Evolutionary conservation across 73 alveolate species (phyloP), one percentile per base, ranked within the genome.

Genomic region (Paramecium sonneborni): DNA sequence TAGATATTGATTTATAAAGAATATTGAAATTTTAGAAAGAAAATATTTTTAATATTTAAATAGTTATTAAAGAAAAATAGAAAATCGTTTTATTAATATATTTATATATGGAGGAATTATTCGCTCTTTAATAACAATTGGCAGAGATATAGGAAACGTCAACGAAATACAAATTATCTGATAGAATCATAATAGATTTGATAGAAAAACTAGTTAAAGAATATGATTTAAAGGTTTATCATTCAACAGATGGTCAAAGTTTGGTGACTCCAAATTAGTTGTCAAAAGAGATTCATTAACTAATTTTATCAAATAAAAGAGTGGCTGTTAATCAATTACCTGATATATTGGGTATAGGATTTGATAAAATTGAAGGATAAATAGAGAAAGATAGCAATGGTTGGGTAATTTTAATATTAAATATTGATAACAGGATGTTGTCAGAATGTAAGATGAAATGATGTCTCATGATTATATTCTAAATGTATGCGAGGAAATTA

Each of bases 81-180:
- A 12, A 62, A 62, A 62, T 62, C 84, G 84, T 62, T 62, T 62
- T 62, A 62, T 52, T 52, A 52, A 52, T 62, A 3, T 32, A 26
- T 26, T 62, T 12, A 62, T 62, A 62, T 74, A 79, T 79, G 90
- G 90, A 79, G 48, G 90, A 79, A 79, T 41, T 79, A 79, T 79
- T 79, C 1, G 69, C 72, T 37, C 44, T 79, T 37, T 44, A 79
- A 44, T 44, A 79, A 79, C 12, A 79, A 79, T 46, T 79, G 41
- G 90, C 90, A 38, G 69, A 32, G 41, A 23, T 79, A 11, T 44
- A 79, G 43, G 90, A 79, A 21, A 46, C 74, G 3, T 43, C 69
- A n/a, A 79, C 90, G 2, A 79, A 39, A 12, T 30, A 79, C 14
- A 38, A 26, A 24, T 44, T 79, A 24, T 43, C 76, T 39, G 90